These are phyloP conservation scores for Kwoniella europaea DNA, from an alignment of 768 basidiomycete species.

Conservation along the genomic window DNA sequence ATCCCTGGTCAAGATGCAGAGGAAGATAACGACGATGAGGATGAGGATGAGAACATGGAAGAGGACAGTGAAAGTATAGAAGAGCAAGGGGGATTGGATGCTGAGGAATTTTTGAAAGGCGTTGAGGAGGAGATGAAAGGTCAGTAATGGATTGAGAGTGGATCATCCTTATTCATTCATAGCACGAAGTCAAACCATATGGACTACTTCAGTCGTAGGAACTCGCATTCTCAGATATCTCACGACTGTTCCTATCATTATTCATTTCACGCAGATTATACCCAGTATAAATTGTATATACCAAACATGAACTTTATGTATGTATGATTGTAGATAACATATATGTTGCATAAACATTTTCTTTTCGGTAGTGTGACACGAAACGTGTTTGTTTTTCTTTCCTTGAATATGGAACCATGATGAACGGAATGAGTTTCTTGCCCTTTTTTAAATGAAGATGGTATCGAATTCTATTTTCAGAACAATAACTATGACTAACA, in stretches of 20 bases:
- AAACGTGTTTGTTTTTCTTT: too few species aligned
- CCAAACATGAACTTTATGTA: not conserved
- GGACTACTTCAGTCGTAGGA: not conserved
- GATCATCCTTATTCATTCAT: too few species aligned
- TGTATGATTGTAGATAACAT: not conserved
- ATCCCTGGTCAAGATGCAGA: constrained; percentile 17
- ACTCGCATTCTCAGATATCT: not conserved
- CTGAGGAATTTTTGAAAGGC: constrained; percentile 18
- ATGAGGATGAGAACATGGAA: constrained; percentile 13
- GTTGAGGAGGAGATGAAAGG: constrained; percentile 23
- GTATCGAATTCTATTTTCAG: not conserved
- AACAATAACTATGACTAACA: not conserved
- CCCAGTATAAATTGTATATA: not conserved
- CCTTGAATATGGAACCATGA: too few species aligned
- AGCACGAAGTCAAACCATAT: too few species aligned
- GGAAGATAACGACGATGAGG: not conserved
- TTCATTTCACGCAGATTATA: not conserved
- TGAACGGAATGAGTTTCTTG: not conserved
- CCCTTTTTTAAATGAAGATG: not conserved
- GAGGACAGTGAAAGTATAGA: constrained; percentile 19
- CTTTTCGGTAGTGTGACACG: too few species aligned
- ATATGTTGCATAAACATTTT: constrained; percentile 12
- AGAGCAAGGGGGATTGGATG: constrained; percentile 3
- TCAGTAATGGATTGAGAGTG: not conserved
- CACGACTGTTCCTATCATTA: not conserved